Evolutionary conservation across 805 yeast genomes (phyloP), one percentile per base, ranked within the genome.

Genomic region (Saccharomycopsis vini): DNA sequence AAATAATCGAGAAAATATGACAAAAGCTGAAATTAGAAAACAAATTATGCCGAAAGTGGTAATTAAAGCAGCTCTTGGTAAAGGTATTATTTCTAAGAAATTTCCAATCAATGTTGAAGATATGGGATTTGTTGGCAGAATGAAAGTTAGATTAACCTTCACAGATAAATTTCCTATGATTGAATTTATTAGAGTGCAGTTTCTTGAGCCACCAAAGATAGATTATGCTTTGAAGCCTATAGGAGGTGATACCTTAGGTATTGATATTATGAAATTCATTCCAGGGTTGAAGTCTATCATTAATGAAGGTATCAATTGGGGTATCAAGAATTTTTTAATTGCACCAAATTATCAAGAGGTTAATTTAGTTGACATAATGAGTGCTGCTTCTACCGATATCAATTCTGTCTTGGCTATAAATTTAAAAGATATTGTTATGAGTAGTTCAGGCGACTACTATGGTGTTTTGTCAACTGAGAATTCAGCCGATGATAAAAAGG

Each of bases 161-260:
- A 72, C 77, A 36, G 71, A 73, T 37, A 70, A 71, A 54, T 82
- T 84, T 60, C 95, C 95, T n/a, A 88, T 83, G 54, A 81, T 84
- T 47, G 78, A 77, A 49, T 61, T 75, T 53, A 85, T 84, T 6
- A 77, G 86, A 16, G 66, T 83, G 44, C 81, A 79, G 50, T 75
- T 84, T 54, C 65, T 84, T 55, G 90, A 83, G 59, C 81, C 90
- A 16, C 92, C 92, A 31, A 68, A 72, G 24, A 81, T 84, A 56
- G 89, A 81, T 57, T 84, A 82, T 59, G 81, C 78, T 18, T 72
- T 84, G 67, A 84, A 84, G 58, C 95, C 95, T 7, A 81, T 84
- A 42, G 92, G 92, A 59, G 92, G 94, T 64, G 90, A 84, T 58
- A 79, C 89, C n/a, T 71, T 84, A 48, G 95, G 95, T 49, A 57